Evolutionary conservation across 768 basidiomycete genomes (phyloP).

Genomic region (Panellus pusillus): DNA sequence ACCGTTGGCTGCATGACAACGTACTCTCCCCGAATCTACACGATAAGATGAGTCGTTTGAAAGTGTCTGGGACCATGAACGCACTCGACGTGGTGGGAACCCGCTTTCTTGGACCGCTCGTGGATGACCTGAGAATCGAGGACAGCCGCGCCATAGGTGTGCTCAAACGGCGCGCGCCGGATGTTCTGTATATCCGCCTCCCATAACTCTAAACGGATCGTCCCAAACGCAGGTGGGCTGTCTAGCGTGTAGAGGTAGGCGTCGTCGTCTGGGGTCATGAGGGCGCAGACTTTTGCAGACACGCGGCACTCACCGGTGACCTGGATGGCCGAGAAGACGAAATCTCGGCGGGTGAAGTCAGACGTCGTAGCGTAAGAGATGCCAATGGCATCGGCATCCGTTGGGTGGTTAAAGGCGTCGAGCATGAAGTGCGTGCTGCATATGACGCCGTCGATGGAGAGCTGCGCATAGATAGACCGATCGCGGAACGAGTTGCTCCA

Average conservation of each 20-base stretch:
- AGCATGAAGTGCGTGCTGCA: slow-evolving; percentile 27
- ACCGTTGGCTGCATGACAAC: slow-evolving; percentile 28
- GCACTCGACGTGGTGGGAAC: slow-evolving; percentile 34
- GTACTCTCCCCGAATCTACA: slow-evolving; percentile 35
- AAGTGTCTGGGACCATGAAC: neutral
- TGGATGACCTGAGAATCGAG: slow-evolving; percentile 32
- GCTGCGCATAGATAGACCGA: slow-evolving; percentile 20
- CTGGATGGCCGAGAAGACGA: slow-evolving; percentile 30
- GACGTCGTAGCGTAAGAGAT: slow-evolving; percentile 31
- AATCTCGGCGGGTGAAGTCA: slow-evolving; percentile 30
- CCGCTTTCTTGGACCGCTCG: slow-evolving; percentile 35
- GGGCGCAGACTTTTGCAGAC: neutral
- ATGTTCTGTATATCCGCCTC: slow-evolving; percentile 27
- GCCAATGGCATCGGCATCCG: slow-evolving; percentile 15
- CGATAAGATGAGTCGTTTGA: neutral
- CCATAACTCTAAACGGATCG: slow-evolving; percentile 34
- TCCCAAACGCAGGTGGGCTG: slow-evolving; percentile 26
- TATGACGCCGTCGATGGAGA: slow-evolving; percentile 26
- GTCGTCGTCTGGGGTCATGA: slow-evolving; percentile 22
- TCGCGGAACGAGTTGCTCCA: slow-evolving; percentile 23
- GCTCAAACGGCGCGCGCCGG: slow-evolving; percentile 24
- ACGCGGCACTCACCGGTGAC: slow-evolving; percentile 24
- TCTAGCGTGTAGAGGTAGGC: slow-evolving; percentile 24
- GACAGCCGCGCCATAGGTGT: slow-evolving; percentile 25
- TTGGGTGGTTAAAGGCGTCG: slow-evolving; percentile 11